A percentile compares a stretch with the other conserved stretches of the same genome.
These are phyloP conservation scores for Pythium monospermum DNA, from an alignment of 352 stramenopile species.

Conservation along the genomic window DNA sequence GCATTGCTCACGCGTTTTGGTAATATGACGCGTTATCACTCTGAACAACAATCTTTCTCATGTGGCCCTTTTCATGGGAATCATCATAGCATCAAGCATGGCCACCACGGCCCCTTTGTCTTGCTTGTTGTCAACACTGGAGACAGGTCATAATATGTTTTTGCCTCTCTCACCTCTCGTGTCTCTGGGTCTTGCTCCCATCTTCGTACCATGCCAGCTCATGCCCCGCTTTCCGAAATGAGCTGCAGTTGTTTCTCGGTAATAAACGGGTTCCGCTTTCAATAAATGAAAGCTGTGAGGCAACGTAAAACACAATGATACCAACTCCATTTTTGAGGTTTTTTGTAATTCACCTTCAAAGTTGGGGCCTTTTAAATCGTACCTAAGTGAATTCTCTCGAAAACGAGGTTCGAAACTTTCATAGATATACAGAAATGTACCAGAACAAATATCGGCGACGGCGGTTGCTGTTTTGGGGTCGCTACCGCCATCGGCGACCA, in stretches of 20 bases:
- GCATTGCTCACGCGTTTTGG: conserved; percentile 17
- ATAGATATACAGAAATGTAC: too few relatives aligned
- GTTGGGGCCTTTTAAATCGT: too few relatives aligned
- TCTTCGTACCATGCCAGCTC: conserved; percentile 15
- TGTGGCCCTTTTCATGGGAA: conserved; percentile 14
- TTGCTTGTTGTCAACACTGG: conserved; percentile 7
- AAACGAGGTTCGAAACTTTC: too few relatives aligned
- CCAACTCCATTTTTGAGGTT: too few relatives aligned
- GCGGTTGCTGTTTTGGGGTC: too few relatives aligned
- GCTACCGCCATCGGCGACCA: too few relatives aligned
- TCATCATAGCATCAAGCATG: conserved; percentile 16
- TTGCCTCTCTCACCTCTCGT: background rate
- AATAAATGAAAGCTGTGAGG: too few relatives aligned
- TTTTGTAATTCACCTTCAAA: background rate
- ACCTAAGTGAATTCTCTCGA: too few relatives aligned
- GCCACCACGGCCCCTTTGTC: conserved; percentile 17
- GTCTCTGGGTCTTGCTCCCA: conserved; percentile 1
- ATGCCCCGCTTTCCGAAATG: conserved; percentile 16
- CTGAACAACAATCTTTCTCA: conserved; percentile 15
- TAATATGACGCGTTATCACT: conserved; percentile 23
- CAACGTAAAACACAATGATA: too few relatives aligned
- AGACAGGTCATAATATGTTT: conserved; percentile 15
- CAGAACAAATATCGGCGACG: too few relatives aligned
- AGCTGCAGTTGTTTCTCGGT: conserved; percentile 2
- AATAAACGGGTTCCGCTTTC: conserved; percentile 19